Evolutionary conservation across 73 alveolate genomes (phyloP).

Genomic region (Blepharisma stoltei): DNA sequence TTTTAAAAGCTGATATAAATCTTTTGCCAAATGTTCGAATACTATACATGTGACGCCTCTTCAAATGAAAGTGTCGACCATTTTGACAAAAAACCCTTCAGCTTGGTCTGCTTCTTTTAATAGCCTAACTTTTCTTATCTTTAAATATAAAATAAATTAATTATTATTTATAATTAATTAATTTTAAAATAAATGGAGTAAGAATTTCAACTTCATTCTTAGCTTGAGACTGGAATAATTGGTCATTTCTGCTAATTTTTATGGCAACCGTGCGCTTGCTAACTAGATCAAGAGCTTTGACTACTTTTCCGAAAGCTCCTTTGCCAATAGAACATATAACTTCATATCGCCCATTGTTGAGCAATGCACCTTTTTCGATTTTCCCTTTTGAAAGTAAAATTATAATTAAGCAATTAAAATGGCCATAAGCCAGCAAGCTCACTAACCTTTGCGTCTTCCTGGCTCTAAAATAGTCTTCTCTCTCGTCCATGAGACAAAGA

Average conservation of each 20-base stretch:
- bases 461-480: too few species aligned
- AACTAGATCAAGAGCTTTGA: not conserved
- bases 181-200: not conserved
- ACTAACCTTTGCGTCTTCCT: too few species aligned
- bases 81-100: too few species aligned
- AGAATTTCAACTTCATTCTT: not conserved
- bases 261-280: constrained; percentile 8
- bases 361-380: too few species aligned
- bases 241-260: not conserved
- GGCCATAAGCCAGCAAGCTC: too few species aligned
- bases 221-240: not conserved
- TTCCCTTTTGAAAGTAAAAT: too few species aligned
- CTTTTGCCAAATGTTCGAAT: not conserved
- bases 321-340: not conserved
- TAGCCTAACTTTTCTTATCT: not conserved
- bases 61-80: too few species aligned
- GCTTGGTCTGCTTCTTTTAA: too few species aligned
- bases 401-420: too few species aligned
- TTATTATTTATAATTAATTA: too few species aligned
- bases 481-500: too few species aligned
- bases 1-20: not conserved
- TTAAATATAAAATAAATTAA: too few species aligned
- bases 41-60: not conserved
- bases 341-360: not conserved
- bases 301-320: constrained; percentile 10